Evolutionary conservation across 2,329 filamentous ascomycete genomes (phyloP).

Genomic region (Sporothrix pallida): DNA sequence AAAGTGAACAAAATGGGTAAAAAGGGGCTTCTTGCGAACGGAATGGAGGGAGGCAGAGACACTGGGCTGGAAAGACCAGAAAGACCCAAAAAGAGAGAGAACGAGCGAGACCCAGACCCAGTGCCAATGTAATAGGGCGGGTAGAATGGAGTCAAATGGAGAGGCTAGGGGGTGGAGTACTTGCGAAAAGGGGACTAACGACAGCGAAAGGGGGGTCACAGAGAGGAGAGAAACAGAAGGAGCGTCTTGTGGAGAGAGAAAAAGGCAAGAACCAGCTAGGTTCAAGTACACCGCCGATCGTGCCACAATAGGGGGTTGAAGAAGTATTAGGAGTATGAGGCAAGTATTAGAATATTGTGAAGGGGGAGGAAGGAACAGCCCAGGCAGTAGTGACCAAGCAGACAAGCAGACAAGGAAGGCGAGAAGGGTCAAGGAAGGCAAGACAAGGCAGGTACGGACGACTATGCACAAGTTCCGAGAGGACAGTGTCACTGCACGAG

Average conservation of each 20-base stretch:
- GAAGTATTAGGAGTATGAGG: constrained; percentile 12
- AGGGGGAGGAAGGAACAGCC: constrained; percentile 17
- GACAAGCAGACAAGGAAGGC: background rate
- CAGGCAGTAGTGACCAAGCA: constrained; percentile 17
- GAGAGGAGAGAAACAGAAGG: constrained; percentile 29
- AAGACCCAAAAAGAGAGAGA: constrained; percentile 15
- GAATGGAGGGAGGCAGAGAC: constrained; percentile 28
- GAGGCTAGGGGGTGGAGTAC: constrained; percentile 34
- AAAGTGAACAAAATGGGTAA: constrained; percentile 8
- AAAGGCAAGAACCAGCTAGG: constrained; percentile 23
- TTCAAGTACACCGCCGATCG: constrained; percentile 32
- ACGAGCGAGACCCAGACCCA: background rate
- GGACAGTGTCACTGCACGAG: background rate
- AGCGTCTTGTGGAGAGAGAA: constrained; percentile 26
- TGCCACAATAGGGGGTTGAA: constrained; percentile 35
- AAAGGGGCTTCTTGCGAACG: constrained; percentile 21
- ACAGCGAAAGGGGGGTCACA: constrained; percentile 26
- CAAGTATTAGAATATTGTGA: constrained; percentile 9
- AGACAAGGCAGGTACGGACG: background rate
- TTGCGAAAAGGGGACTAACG: constrained; percentile 27
- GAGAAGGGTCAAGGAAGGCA: too few relatives aligned
- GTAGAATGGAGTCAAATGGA: constrained; percentile 21
- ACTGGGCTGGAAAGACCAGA: background rate
- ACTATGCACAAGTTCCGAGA: constrained; percentile 4
- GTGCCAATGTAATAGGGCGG: constrained; percentile 25